These are phyloP conservation scores for Paecilomyces sp. DNA, from an alignment of 2,329 filamentous ascomycete species.

Conservation along the genomic window DNA sequence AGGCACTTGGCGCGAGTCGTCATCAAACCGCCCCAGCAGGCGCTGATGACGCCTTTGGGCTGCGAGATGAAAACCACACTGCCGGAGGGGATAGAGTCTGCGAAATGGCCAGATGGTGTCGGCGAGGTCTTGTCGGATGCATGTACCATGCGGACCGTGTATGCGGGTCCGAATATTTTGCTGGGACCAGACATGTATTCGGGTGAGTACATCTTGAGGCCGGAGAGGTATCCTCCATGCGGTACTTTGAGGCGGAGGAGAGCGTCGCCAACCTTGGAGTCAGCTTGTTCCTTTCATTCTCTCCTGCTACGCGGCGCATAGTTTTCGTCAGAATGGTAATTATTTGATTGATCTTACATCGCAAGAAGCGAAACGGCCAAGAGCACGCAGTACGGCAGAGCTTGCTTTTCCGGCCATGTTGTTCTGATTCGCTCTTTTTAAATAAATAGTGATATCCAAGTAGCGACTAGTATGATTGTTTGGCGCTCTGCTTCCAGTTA, in stretches of 20 bases:
- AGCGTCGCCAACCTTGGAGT: constrained; percentile 25
- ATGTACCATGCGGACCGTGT: constrained; percentile 26
- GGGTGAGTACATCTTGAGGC: constrained; percentile 24
- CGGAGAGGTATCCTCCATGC: constrained; percentile 27
- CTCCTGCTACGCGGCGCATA: too few relatives aligned
- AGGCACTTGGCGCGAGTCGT: constrained; percentile 24
- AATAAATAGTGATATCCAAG: too few relatives aligned
- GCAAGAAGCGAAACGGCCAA: neutral
- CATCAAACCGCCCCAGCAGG: constrained; percentile 36
- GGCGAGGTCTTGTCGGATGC: constrained; percentile 22
- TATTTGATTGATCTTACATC: neutral
- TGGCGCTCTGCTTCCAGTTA: neutral
- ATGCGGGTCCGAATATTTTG: constrained; percentile 23
- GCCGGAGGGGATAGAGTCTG: constrained; percentile 25
- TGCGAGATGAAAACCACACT: constrained; percentile 32
- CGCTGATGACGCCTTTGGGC: constrained; percentile 23
- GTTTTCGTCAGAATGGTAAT: neutral
- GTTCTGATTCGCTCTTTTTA: neutral
- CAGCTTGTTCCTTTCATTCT: neutral
- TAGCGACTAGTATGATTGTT: too few relatives aligned
- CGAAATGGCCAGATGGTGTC: constrained; percentile 25
- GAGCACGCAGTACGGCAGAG: neutral
- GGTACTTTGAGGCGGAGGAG: constrained; percentile 25
- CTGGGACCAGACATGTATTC: constrained; percentile 8
- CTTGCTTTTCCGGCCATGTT: neutral